phyloP scores from a whole-genome alignment of 768 basidiomycete species.

The Wakefieldia striispora region DNA sequence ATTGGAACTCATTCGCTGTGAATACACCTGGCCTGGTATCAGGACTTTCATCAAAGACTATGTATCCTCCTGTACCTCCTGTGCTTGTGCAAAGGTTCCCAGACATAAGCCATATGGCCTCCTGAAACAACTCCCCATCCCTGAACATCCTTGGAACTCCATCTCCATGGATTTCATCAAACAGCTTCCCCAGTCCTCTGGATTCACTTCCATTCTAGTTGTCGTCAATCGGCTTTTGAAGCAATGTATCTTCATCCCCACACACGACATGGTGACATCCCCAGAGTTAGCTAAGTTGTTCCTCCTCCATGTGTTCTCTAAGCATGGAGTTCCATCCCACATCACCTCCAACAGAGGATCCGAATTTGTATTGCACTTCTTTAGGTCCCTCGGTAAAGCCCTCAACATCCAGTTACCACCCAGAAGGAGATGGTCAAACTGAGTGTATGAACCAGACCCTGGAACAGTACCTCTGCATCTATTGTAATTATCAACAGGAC shows the following conservation, averaged over 20 bases:
- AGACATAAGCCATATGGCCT: not conserved
- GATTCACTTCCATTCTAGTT: too few species aligned
- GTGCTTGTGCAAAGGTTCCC: not conserved
- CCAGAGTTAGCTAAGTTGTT: not conserved
- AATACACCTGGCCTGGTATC: too few species aligned
- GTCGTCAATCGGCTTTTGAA: not conserved
- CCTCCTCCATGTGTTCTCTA: too few species aligned
- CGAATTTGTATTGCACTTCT: too few species aligned
- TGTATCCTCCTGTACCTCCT: too few species aligned
- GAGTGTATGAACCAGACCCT: too few species aligned
- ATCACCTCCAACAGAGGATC: not conserved
- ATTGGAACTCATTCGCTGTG: too few species aligned
- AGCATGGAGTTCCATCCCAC: not conserved
- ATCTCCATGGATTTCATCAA: slow-evolving; percentile 6
- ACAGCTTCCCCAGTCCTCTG: not conserved
- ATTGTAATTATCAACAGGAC: slow-evolving; percentile 4
- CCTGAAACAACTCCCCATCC: not conserved
- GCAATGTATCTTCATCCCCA: not conserved
- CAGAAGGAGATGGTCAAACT: not conserved
- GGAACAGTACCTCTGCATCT: not conserved
- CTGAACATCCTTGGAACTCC: too few species aligned
- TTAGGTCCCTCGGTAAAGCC: too few species aligned
- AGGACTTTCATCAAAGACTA: too few species aligned
- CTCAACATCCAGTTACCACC: too few species aligned
- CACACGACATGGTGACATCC: not conserved